Base-by-base conservation (phyloP, 208 protist genomes). In the Crithidia bombi region DNA sequence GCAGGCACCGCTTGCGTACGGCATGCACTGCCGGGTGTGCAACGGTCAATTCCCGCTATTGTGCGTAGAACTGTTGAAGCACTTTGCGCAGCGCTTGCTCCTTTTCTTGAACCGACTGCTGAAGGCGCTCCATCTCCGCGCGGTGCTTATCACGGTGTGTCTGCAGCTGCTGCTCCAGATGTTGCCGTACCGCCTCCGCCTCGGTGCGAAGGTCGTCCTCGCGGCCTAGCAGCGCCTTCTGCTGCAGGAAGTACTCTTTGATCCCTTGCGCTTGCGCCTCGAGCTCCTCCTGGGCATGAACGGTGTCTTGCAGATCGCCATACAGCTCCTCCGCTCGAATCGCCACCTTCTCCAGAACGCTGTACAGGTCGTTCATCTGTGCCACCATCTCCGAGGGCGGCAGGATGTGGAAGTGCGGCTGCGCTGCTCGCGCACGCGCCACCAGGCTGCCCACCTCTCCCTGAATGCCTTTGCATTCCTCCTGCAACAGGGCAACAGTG, bases 331-430 rank as follows among this genome's bases (percentile, higher is more conserved):
- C 78, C 12, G 84, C 81, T 5, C 83, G 84, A 19, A 83, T 39
- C 0, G 85, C 91, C 33, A 96, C 81, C 68, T 85, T 81, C 57
- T 96, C 89, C 82, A 91, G 84, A 6, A 93, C 81, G 46, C 50
- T 74, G 75, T 93, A 96, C 26, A 96, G 79, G 58, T 94, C 85
- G 67, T 94, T 94, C 79, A 96, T 78, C 71, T 93, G 85, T 28
- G 46, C 58, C 25, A 93, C 83, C 89, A 96, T 94, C 66, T 93
- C 91, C 0, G 78, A 78, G 7, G 91, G 91, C 17, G 89, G 86
- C 14, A 96, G 75, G 6, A 93, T 63, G 65, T 94, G 91, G 75
- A 96, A 96, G 65, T 93, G 82, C 28, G 81, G 68, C 46, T 78
- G 87, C 10, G 63, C 57, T 21, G 77, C 54, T 17, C 86, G 76